Evolutionary conservation across 2,329 filamentous ascomycete species (phyloP).

Genomic region (Septoria petroselini): DNA sequence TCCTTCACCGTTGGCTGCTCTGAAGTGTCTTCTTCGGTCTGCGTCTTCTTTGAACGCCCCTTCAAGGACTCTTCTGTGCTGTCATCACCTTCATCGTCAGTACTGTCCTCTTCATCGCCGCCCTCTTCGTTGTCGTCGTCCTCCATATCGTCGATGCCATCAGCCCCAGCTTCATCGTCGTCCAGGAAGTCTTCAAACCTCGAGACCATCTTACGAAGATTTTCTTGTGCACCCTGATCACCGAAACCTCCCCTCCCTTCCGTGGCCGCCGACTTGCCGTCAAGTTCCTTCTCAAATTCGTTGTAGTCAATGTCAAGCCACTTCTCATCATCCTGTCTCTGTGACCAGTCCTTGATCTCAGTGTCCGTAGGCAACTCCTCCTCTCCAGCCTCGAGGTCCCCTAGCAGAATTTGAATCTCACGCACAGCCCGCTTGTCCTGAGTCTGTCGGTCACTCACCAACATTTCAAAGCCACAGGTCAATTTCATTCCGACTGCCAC

Average conservation of each 20-base stretch:
- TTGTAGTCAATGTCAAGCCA: slow-evolving; percentile 92
- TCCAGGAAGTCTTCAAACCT: slow-evolving; percentile 91
- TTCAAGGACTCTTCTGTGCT: not conserved
- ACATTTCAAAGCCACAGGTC: slow-evolving; percentile 85
- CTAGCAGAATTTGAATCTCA: slow-evolving; percentile 72
- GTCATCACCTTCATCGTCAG: slow-evolving; percentile 45
- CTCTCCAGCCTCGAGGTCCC: slow-evolving; percentile 71
- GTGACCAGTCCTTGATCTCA: slow-evolving; percentile 70
- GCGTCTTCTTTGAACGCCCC: slow-evolving; percentile 33
- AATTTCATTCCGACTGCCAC: slow-evolving; percentile 82
- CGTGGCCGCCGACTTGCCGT: slow-evolving; percentile 38
- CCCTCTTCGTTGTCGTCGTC: slow-evolving; percentile 63
- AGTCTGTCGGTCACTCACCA: slow-evolving; percentile 65
- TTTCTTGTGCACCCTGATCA: slow-evolving; percentile 64
- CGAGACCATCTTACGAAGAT: slow-evolving; percentile 85
- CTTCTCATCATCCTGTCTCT: slow-evolving; percentile 73
- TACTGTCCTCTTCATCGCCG: too few relatives aligned
- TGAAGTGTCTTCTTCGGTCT: not conserved
- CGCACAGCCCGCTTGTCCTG: slow-evolving; percentile 66
- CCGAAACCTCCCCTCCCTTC: slow-evolving; percentile 49
- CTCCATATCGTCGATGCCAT: slow-evolving; percentile 67
- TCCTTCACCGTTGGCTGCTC: slow-evolving; percentile 1
- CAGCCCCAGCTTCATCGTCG: slow-evolving; percentile 74
- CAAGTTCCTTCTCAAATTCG: slow-evolving; percentile 80
- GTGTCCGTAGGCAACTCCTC: slow-evolving; percentile 65